Percentiles rank a stretch among this genome's conserved stretches.
These are phyloP conservation scores for Monascus ruber DNA, from an alignment of 2,329 filamentous ascomycete species.

Conservation along the genomic window DNA sequence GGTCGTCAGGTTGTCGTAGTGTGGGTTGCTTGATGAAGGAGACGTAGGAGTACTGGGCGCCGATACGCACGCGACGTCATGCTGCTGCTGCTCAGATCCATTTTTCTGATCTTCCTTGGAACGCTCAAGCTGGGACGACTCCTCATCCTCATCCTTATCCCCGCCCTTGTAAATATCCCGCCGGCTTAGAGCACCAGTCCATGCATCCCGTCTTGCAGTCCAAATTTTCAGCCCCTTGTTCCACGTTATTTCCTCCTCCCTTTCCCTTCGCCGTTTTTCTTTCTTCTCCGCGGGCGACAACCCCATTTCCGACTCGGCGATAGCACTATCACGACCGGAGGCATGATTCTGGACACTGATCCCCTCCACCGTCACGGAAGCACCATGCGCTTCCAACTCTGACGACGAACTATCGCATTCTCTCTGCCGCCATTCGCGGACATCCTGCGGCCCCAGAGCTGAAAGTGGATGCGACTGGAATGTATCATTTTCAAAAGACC, in stretches of 20 bases:
- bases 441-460: conserved; percentile 3
- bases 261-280: conserved; percentile 45
- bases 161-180: conserved; percentile 8
- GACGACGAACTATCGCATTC: conserved; percentile 8
- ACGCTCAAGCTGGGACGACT: neutral
- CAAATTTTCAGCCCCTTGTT: conserved; percentile 78
- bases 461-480: conserved; percentile 1
- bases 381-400: conserved; percentile 3
- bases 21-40: neutral
- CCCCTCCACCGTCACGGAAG: conserved; percentile 5
- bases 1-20: neutral
- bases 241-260: conserved; percentile 58
- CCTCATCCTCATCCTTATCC: conserved; percentile 5
- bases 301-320: neutral
- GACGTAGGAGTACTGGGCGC: too few relatives aligned
- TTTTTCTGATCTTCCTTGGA: neutral
- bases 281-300: conserved; percentile 36
- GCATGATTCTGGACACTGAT: neutral
- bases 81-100: too few relatives aligned
- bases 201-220: conserved; percentile 63
- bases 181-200: conserved; percentile 57
- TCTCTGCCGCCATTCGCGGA: conserved; percentile 7
- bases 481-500: conserved; percentile 20
- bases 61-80: too few relatives aligned
- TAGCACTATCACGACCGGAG: neutral